Conservation (phyloP, 177 flowering plant genomes). For the Tripterygium wilfordii region DNA sequence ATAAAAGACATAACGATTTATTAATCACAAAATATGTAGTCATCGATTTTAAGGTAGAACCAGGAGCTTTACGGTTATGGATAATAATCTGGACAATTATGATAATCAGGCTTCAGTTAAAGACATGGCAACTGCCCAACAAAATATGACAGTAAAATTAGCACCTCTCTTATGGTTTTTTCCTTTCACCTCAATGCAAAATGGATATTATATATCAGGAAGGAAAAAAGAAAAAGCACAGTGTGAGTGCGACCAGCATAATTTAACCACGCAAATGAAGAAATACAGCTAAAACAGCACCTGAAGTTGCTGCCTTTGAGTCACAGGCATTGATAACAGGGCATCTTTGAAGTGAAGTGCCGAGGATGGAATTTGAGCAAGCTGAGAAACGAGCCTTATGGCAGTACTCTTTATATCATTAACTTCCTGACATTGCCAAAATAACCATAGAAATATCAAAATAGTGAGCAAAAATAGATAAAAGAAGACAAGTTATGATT, state of each 20-base stretch:
- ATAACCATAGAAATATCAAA: not conserved
- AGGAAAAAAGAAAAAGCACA: not conserved
- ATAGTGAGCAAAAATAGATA: not conserved
- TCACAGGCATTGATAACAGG: conserved; percentile 64
- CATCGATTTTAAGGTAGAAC: too few species aligned
- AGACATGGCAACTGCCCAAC: too few species aligned
- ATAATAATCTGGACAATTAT: too few species aligned
- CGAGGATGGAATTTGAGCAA: conserved; percentile 80
- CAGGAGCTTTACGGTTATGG: too few species aligned
- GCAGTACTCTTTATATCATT: conserved; percentile 55
- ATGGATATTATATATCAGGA: too few species aligned
- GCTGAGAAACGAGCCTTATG: conserved; percentile 69
- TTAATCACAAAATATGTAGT: too few species aligned
- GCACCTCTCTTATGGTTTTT: too few species aligned
- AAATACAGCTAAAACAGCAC: conserved; percentile 25
- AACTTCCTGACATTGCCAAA: conserved; percentile 48
- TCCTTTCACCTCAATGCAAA: too few species aligned
- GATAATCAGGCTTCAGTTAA: too few species aligned
- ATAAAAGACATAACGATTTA: too few species aligned
- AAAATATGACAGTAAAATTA: too few species aligned
- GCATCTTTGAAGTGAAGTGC: conserved; percentile 69
- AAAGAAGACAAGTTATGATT: not conserved
- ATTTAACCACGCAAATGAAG: not conserved
- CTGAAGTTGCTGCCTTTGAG: conserved; percentile 79
- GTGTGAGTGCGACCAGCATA: not conserved